These are phyloP conservation scores for Leccinum glutinopallens DNA, from an alignment of 1,284 basidiomycete genomes.

Conservation along the genomic window DNA sequence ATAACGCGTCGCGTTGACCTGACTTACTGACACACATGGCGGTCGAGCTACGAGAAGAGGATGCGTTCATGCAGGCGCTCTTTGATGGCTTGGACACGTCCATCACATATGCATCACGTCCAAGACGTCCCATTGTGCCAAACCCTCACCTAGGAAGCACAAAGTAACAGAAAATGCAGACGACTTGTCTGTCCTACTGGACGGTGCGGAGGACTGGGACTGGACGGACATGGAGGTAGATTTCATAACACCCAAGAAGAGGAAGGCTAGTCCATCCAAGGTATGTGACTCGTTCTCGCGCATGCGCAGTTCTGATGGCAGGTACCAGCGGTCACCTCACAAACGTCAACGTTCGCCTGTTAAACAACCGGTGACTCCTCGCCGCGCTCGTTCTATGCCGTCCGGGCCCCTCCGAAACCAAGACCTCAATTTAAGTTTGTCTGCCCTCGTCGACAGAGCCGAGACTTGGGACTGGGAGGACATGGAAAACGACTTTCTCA, in stretches of 20 bases:
- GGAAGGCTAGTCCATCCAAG: constrained; percentile 25
- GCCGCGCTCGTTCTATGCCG: constrained; percentile 15
- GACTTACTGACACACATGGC: constrained; percentile 18
- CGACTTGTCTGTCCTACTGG: constrained; percentile 46
- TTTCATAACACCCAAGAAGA: constrained; percentile 44
- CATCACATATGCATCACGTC: neutral
- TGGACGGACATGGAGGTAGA: constrained; percentile 46
- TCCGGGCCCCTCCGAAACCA: constrained; percentile 1
- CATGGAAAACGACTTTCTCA: constrained; percentile 45
- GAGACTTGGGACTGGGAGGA: constrained; percentile 57
- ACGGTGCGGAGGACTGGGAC: constrained; percentile 58
- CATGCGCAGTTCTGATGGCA: neutral
- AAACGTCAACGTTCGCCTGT: constrained; percentile 24
- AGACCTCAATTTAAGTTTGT: constrained; percentile 23
- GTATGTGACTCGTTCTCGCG: constrained; percentile 4
- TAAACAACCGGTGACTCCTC: constrained; percentile 19
- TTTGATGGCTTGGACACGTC: constrained; percentile 48
- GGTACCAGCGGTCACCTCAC: constrained; percentile 19
- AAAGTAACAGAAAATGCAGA: constrained; percentile 8
- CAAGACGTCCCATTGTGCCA: neutral
- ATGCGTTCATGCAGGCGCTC: constrained; percentile 49
- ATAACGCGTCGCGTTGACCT: constrained; percentile 32
- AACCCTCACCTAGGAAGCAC: constrained; percentile 17
- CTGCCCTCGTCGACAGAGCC: constrained; percentile 44
- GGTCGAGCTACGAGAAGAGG: constrained; percentile 39